Evolutionary conservation across 257 asterid genomes (phyloP).

Genomic region (Solanum okadae): DNA sequence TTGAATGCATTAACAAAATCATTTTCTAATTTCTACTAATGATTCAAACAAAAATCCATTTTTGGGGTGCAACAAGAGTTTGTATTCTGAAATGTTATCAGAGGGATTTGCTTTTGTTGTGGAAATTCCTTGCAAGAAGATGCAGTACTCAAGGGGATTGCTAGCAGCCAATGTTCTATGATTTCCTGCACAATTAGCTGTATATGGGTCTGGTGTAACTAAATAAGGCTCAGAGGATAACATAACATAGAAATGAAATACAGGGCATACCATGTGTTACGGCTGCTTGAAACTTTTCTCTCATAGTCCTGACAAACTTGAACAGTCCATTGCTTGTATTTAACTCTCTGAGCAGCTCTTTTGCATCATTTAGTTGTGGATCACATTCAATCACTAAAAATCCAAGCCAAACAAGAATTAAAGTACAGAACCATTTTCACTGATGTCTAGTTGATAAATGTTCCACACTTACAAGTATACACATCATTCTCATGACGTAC

Average conservation of each 20-base stretch:
- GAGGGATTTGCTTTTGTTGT: not conserved
- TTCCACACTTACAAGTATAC: conserved; percentile 55
- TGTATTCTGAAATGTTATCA: not conserved
- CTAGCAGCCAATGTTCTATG: not conserved
- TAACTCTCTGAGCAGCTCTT: conserved; percentile 50
- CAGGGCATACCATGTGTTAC: conserved; percentile 38
- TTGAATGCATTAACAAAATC: not conserved
- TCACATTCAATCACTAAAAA: conserved; percentile 52
- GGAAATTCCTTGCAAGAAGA: not conserved
- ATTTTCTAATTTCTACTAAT: not conserved
- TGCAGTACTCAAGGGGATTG: not conserved
- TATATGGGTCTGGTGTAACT: not conserved
- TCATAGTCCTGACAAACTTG: conserved; percentile 80
- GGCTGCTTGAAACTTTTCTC: conserved; percentile 70
- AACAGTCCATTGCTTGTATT: conserved; percentile 65
- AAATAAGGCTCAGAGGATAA: not conserved
- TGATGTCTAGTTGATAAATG: not conserved
- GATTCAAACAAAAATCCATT: not conserved
- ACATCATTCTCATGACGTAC: conserved; percentile 63
- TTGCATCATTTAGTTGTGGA: conserved; percentile 52
- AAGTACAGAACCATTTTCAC: not conserved
- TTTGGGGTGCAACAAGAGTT: not conserved
- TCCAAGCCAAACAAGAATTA: conserved; percentile 1
- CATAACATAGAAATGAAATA: not conserved
- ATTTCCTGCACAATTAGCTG: not conserved